Base-by-base conservation (phyloP, 1,284 basidiomycete genomes). In the Stygiomarasmius scandens region DNA sequence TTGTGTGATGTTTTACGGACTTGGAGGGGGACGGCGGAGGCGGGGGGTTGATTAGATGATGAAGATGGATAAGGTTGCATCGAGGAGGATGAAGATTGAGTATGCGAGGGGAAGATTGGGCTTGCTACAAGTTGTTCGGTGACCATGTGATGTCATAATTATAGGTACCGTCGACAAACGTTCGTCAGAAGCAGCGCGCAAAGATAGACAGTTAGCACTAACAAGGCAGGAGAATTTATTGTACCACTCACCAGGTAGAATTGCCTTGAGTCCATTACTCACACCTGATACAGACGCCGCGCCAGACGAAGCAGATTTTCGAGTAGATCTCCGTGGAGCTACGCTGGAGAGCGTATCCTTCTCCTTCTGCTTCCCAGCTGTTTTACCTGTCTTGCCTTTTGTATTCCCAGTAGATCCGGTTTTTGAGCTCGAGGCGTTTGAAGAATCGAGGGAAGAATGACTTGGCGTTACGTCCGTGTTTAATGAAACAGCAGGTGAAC, bases 1-100 rank as follows among this genome's bases (percentile, higher is more conserved):
- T 98, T 98, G 75, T 99, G 96, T 0, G 95, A 96, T 0, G 92
- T 92, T 69, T 95, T 94, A 57, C 91, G 85, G n/a, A 52, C 55
- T 47, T 57, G 51, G 8, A 57, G 12, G 3, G 55, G 55, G 19
- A 82, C 73, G 73, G 68, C 49, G 69, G 66, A 2, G 72, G 74
- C 51, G 68, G 70, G 16, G 54, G 49, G 52, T 56, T 64, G 55
- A 59, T 66, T 58, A 36, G 64, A 36, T 27, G 49, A 24, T 27
- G 49, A 27, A 51, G 49, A 23, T 32, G 24, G 8, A 27, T 36
- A 29, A 36, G 47, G 47, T 22, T 27, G 25, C n/a, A 49, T 25
- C 9, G 25, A 47, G 6, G 38, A 41, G 25, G n/a, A n/a, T n/a
- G 48, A 27, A 49, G 1, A 46, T 54, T 38, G 46, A 54, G 6